Base-by-base conservation (phyloP, 2,329 filamentous ascomycete genomes). In the Domatiomyces catenatus region DNA sequence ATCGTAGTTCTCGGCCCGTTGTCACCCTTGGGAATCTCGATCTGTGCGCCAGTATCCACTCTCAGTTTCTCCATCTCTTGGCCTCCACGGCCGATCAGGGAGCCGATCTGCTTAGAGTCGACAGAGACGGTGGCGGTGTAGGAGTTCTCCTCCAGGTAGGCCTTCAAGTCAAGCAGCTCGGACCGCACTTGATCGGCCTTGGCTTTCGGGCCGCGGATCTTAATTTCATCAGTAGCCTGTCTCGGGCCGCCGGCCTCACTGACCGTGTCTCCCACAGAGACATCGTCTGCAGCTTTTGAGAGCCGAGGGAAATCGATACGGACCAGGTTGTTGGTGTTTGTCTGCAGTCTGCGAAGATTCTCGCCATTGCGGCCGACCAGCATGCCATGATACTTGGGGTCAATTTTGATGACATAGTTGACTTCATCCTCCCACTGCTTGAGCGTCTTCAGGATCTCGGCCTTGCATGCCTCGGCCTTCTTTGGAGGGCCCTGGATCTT, bases 401-500 rank as follows among this genome's bases (percentile, higher is more conserved):
- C 86, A 59, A 98, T 84, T 74, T 93, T 94, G 50, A 98, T 74
- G 10, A 80, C 73, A 66, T 94, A 83, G 1, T 83, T 94, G 4
- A 84, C 81, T 71, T 98, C 92, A 61, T 98, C 92, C 49, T 93
- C 88, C 61, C 94, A 77, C 64, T 85, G 85, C 65, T 84, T 87
- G 42, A 79, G 83, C 57, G 95, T 72, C 42, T 80, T 76, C 56
- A 81, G 73, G 59, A 98, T 95, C 62, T 94, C 81, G 42, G 81
- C 72, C 67, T 85, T 92, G 56, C 86, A 87, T 47, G 81, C 80
- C 66, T 94, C 88, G 1, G 89, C 87, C 75, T 96, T 96, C 48
- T 87, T 86, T 70, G 93, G 86, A 47, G 92, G 90, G 22, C 93
- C 92, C 73, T 93, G 95, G 60, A 98, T 80, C 67, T 94, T 87